These are phyloP conservation scores for Mytilinidion resinicola DNA, from an alignment of 495 filamentous ascomycete genomes.

Conservation along the genomic window DNA sequence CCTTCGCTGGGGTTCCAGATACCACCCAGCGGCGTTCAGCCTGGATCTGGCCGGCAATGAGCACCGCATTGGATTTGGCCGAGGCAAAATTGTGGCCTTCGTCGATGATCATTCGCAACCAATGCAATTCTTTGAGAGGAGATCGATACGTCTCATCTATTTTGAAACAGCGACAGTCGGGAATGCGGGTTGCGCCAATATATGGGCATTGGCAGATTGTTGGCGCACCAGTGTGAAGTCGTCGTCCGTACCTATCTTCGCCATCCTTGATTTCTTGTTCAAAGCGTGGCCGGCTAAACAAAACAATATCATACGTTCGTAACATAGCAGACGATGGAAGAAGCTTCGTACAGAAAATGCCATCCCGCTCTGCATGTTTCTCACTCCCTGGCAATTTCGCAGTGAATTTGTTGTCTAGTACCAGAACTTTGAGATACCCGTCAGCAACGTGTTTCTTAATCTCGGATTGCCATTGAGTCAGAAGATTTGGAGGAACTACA, in stretches of 20 bases:
- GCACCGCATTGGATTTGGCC: constrained; percentile 57
- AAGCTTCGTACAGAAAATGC: constrained; percentile 37
- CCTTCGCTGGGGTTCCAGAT: constrained; percentile 80
- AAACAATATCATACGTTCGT: constrained; percentile 64
- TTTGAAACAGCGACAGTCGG: constrained; percentile 40
- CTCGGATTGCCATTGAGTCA: constrained; percentile 63
- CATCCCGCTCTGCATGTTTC: background rate
- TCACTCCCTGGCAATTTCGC: background rate
- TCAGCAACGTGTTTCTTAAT: constrained; percentile 60
- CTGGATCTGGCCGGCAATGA: constrained; percentile 59
- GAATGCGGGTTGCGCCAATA: constrained; percentile 38
- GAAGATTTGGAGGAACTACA: constrained; percentile 61
- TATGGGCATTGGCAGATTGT: constrained; percentile 39
- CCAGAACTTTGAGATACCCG: constrained; percentile 55
- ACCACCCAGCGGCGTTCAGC: constrained; percentile 81
- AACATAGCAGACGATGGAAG: constrained; percentile 56
- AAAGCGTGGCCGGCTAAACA: constrained; percentile 71
- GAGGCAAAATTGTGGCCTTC: constrained; percentile 76
- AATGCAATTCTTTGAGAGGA: constrained; percentile 65
- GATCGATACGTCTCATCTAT: constrained; percentile 45
- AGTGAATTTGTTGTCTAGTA: constrained; percentile 37
- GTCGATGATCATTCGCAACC: constrained; percentile 82
- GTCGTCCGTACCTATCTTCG: constrained; percentile 35
- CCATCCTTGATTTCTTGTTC: constrained; percentile 50
- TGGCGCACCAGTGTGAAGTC: constrained; percentile 19